These are phyloP conservation scores for Candolleomyces eurysporus DNA, from an alignment of 768 basidiomycete species.

Conservation along the genomic window DNA sequence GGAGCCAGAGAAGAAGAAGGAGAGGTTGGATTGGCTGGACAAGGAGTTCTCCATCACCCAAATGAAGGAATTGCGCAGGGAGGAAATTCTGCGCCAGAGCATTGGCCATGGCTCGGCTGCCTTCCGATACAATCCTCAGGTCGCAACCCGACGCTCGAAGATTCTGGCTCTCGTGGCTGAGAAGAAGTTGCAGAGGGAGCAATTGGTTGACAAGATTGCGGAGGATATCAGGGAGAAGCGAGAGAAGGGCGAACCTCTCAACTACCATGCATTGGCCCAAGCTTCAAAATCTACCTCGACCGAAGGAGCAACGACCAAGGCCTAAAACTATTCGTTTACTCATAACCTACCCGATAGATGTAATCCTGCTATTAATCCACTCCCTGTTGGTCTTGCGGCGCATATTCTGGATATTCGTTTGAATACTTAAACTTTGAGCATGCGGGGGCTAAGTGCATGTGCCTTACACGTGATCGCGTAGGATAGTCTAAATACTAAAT, in stretches of 20 bases:
- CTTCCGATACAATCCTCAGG: constrained; percentile 42
- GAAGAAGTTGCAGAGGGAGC: constrained; percentile 39
- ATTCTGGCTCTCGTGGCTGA: constrained; percentile 43
- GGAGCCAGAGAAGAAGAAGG: constrained; percentile 48
- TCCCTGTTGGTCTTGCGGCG: no score
- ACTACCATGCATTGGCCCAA: background rate
- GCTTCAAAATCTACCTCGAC: background rate
- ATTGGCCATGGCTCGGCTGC: constrained; percentile 38
- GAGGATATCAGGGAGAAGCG: constrained; percentile 35
- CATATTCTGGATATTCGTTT: no score
- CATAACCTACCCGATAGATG: no score
- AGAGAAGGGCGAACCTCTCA: constrained; percentile 22
- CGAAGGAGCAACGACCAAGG: no score
- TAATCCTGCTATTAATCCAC: no score
- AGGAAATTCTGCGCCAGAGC: constrained; percentile 36
- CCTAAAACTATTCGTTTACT: no score
- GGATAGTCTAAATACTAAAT: constrained; percentile 6
- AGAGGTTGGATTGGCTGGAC: constrained; percentile 63
- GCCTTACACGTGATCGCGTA: constrained; percentile 15
- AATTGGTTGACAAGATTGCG: constrained; percentile 32
- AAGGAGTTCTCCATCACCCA: constrained; percentile 52
- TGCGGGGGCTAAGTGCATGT: background rate
- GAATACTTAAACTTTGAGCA: no score
- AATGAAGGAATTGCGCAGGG: constrained; percentile 32
- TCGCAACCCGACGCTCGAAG: constrained; percentile 43